Evolutionary conservation across 2,329 filamentous ascomycete genomes (phyloP), one percentile per base, ranked within the genome.

Genomic region (Scleromitrula shiraiana): DNA sequence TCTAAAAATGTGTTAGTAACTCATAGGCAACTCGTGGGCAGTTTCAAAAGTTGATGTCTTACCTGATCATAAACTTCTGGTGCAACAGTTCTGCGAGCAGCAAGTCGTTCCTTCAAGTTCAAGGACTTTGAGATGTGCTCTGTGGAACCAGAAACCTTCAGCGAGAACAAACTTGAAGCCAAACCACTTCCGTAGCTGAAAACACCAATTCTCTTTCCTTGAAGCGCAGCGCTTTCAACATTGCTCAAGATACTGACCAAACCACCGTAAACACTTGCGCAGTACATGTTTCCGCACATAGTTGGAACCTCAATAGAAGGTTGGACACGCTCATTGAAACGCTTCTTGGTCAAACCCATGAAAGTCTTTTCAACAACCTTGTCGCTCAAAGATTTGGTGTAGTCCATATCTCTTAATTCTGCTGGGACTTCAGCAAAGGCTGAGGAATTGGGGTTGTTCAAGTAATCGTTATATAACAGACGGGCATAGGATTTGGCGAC

Each of bases 361-460:
- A 93, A 93, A 53, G 83, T 83, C 80, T 91, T 93, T 75, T 93
- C 87, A 32, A 93, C 77, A 45, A 74, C 77, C 75, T 88, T 90
- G 74, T 93, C 87, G 53, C 78, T 80, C 59, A 93, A 69, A 3
- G 87, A 91, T 69, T 83, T 81, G 63, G 83, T 73, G 68, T 91
- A 91, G 64, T 86, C 82, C 69, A 93, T 75, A 61, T 88, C 83
- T 55, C 82, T 80, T 53, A 91, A 70, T 68, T 90, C 86, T 35
- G 82, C 75, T 45, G 87, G 77, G 30, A 91, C 84, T 56, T 88
- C 84, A 52, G 78, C 77, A 63, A 91, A 93, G 48, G 74, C 74
- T 39, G 82, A 68, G 67, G 76, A 73, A 53, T 80, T 74, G 40
- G 85, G 79, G 67, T 88, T 76, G 66, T 72, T 71, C 29, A 91